These are phyloP conservation scores for Aspergillus sojae DNA, from an alignment of 2,329 filamentous ascomycete genomes.

Conservation along the genomic window DNA sequence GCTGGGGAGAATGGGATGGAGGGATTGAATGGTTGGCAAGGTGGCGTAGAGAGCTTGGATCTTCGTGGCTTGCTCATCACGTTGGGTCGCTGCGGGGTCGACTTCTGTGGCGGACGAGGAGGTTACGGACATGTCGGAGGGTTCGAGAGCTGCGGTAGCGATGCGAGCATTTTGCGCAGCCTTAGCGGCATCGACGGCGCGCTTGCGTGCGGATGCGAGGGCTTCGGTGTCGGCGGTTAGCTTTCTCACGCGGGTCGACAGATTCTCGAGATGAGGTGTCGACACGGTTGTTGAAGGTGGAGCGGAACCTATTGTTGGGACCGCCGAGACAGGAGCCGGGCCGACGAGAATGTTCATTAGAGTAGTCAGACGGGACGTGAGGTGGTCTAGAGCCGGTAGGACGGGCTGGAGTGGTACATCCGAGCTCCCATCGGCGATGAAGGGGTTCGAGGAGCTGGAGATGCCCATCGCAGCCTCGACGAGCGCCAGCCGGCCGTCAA, in stretches of 20 bases:
- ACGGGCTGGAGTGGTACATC: constrained; percentile 63
- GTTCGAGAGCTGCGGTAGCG: constrained; percentile 35
- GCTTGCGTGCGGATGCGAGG: constrained; percentile 46
- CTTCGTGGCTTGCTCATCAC: constrained; percentile 74
- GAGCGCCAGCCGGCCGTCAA: constrained; percentile 76
- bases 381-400: constrained; percentile 75
- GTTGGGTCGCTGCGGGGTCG: constrained; percentile 47
- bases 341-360: constrained; percentile 58
- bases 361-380: constrained; percentile 78
- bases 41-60: constrained; percentile 91
- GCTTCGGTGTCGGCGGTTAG: constrained; percentile 49
- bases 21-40: constrained; percentile 81
- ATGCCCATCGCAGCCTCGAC: constrained; percentile 83
- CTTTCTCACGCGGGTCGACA: constrained; percentile 47
- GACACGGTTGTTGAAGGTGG: constrained; percentile 33
- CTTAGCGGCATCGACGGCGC: constrained; percentile 46
- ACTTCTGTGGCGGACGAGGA: constrained; percentile 55
- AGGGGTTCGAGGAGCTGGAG: constrained; percentile 66
- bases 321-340: constrained; percentile 33
- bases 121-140: constrained; percentile 29
- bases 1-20: constrained; percentile 81
- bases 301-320: constrained; percentile 23
- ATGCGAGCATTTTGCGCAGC: constrained; percentile 44
- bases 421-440: constrained; percentile 51
- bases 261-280: constrained; percentile 47